Evolutionary conservation across 2,329 filamentous ascomycete genomes (phyloP), one percentile per base, ranked within the genome.

Genomic region (Anisogramma anomala): DNA sequence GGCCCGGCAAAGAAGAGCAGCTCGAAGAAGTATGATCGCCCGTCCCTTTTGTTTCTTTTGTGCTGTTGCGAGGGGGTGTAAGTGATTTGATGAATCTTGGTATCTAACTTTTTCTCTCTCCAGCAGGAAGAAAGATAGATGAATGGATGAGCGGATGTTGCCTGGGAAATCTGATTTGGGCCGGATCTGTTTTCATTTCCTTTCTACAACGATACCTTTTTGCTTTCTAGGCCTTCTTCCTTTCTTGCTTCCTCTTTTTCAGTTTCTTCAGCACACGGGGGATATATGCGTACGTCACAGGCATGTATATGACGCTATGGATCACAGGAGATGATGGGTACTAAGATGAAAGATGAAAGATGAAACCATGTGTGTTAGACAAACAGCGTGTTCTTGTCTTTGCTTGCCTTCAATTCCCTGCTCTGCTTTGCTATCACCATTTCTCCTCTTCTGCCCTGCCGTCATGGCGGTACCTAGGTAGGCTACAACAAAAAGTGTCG

Each of bases 11-110:
- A 57, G 48, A 47, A 44, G 30, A 26, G 33, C 6, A 25, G 33
- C 15, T 36, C 47, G 22, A 64, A 53, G 50, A 59, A 56, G 58
- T 60, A 45, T 49, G 56, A 32, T 15, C 30, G 30, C 30, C 30
- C 30, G 8, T 51, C 22, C 26, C 33, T 40, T 17, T 13, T 27
- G 36, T 35, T 9, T 18, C 20, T 31, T 2, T 36, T 18, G 9
- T 14, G 7, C 22, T 20, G 4, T 27, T 20, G 4, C 11, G 5
- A 23, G 22, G n/a, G n/a, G n/a, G n/a, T n/a, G n/a, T n/a, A n/a
- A n/a, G n/a, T n/a, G n/a, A n/a, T n/a, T n/a, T 13, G 27, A 5
- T 33, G 32, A 20, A 14, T 23, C 17, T 14, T 13, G 19, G 19
- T 23, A 23, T 11, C 33, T 35, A 23, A 22, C 35, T 22, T 11